phyloP scores from a whole-genome alignment of 768 basidiomycete species.

The Imleria badia region DNA sequence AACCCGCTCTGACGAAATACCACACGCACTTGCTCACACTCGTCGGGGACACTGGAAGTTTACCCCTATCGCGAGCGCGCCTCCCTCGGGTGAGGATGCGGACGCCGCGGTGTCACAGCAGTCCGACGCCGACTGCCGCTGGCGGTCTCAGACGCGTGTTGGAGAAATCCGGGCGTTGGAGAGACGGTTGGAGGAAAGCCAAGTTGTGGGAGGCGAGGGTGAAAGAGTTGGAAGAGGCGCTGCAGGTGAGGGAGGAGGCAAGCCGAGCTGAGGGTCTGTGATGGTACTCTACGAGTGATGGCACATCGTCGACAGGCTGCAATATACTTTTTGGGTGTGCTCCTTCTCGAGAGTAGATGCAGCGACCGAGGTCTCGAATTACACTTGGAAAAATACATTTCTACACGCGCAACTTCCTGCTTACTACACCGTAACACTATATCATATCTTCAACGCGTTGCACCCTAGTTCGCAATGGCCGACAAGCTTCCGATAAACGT shows the following conservation, averaged over 20 bases:
- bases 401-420: no score
- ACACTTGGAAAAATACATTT: no score
- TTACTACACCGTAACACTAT: no score
- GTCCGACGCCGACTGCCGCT: no score
- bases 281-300: no score
- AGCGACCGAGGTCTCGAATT: no score
- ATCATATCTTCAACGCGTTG: neutral
- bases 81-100: no score
- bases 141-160: constrained; percentile 24
- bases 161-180: constrained; percentile 28
- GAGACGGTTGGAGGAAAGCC: constrained; percentile 23
- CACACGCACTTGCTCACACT: constrained; percentile 86
- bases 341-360: no score
- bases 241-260: constrained; percentile 19
- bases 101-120: neutral
- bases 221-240: constrained; percentile 22
- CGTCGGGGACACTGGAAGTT: constrained; percentile 72
- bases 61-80: constrained; percentile 45
- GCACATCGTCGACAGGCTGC: no score
- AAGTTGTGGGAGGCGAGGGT: constrained; percentile 28
- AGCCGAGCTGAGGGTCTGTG: no score
- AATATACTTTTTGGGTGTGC: no score
- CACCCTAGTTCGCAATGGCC: constrained; percentile 51
- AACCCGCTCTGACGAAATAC: constrained; percentile 83
- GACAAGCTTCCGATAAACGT: constrained; percentile 95